A percentile compares a stretch with the other conserved stretches of the same genome.
Conservation (phyloP, 805 yeast species). For the Pichia pseudocactophila region DNA sequence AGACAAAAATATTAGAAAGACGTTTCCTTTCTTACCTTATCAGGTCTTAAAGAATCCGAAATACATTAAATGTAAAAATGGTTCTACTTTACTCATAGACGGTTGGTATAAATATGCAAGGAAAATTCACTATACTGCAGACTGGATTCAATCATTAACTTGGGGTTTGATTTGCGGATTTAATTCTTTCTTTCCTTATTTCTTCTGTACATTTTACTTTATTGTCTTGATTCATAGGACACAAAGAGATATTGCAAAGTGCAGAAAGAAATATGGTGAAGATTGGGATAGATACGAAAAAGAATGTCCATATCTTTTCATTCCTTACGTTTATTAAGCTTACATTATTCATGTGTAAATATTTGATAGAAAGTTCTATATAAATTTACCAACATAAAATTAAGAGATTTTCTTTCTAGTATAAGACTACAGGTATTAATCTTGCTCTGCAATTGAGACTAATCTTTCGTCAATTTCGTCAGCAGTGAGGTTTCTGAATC, state of each 20-base stretch:
- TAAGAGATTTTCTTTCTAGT: too few species aligned
- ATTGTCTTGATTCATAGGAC: conserved; percentile 85
- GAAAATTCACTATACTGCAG: conserved; percentile 93
- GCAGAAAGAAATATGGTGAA: conserved; percentile 80
- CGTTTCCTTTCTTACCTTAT: conserved; percentile 90
- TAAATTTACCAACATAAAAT: conserved; percentile 21
- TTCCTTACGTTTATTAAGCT: conserved; percentile 81
- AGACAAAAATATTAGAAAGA: conserved; percentile 62
- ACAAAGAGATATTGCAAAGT: conserved; percentile 75
- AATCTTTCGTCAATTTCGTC: conserved; percentile 94
- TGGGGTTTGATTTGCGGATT: conserved; percentile 94
- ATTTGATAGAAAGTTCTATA: too few species aligned
- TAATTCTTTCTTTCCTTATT: conserved; percentile 87
- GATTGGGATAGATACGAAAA: conserved; percentile 87
- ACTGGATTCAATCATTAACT: conserved; percentile 73
- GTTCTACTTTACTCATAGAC: conserved; percentile 76
- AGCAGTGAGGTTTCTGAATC: conserved; percentile 63
- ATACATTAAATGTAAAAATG: conserved; percentile 77
- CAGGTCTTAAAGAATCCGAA: conserved; percentile 76
- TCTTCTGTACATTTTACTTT: conserved; percentile 87
- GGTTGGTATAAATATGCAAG: conserved; percentile 95
- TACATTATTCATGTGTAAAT: too few species aligned
- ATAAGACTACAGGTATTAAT: too few species aligned
- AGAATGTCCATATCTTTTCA: conserved; percentile 85
- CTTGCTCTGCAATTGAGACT: conserved; percentile 93